phyloP scores from a whole-genome alignment of 1,284 basidiomycete genomes.

The Calocybe gambosa region DNA sequence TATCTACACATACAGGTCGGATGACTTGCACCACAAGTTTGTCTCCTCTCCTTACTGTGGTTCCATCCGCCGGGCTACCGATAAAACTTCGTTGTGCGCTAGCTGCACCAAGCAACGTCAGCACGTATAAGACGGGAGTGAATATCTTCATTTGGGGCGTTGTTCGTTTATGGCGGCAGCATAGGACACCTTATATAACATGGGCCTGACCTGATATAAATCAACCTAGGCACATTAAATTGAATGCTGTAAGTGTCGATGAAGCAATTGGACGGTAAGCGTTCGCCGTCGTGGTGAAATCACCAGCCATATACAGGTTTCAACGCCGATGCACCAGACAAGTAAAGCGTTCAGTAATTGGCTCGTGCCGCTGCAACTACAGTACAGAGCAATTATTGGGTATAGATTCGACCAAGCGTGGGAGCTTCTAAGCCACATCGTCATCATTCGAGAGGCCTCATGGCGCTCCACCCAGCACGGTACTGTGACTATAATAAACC shows the following conservation, averaged over 20 bases:
- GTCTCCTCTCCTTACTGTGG: constrained; percentile 15
- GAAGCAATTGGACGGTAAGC: neutral
- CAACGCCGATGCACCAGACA: neutral
- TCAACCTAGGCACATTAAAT: neutral
- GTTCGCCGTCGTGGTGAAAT: neutral
- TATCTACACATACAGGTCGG: constrained; percentile 18
- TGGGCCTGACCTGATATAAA: neutral
- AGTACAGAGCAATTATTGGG: too few species aligned
- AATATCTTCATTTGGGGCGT: constrained; percentile 6
- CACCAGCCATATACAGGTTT: too few species aligned
- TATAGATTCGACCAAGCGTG: too few species aligned
- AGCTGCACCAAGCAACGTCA: constrained; percentile 15
- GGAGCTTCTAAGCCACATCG: too few species aligned
- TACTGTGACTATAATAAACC: too few species aligned
- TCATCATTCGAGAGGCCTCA: too few species aligned
- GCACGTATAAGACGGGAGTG: neutral
- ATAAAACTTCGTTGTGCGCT: constrained; percentile 20
- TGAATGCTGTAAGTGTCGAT: neutral
- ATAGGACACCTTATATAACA: neutral
- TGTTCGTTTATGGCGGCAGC: neutral
- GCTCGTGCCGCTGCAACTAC: too few species aligned
- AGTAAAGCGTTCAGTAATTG: too few species aligned
- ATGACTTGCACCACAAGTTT: constrained; percentile 21
- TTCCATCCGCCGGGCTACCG: constrained; percentile 15
- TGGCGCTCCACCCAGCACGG: too few species aligned